Evolutionary conservation across 139 green algal genomes (phyloP).

Genomic region (Haematococcus sp.): DNA sequence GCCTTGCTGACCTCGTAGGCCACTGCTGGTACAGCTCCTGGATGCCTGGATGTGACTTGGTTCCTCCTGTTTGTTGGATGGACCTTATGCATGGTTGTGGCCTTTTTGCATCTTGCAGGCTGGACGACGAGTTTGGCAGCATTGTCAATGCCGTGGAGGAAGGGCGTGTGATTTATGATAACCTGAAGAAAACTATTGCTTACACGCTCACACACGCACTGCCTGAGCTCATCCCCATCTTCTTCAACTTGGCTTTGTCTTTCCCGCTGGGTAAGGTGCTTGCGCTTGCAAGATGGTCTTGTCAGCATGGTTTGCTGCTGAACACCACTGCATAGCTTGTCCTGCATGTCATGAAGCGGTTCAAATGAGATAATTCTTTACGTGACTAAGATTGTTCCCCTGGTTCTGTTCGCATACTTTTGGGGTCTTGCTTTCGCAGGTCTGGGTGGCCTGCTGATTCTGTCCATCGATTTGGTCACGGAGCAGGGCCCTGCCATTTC

Average conservation of each 20-base stretch:
- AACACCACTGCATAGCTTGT: too few species aligned
- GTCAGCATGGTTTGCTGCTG: too few species aligned
- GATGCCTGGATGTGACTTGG: too few species aligned
- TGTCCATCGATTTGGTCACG: slow-evolving; percentile 50
- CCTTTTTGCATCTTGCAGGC: too few species aligned
- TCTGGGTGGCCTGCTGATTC: slow-evolving; percentile 42
- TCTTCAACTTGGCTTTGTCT: slow-evolving; percentile 36
- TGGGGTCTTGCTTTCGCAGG: slow-evolving; percentile 18
- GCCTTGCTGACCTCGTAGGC: too few species aligned
- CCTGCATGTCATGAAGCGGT: too few species aligned
- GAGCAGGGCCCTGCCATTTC: slow-evolving; percentile 52
- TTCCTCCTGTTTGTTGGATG: too few species aligned
- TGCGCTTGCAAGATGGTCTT: too few species aligned
- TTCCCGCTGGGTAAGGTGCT: slow-evolving; percentile 34
- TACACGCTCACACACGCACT: slow-evolving; percentile 47
- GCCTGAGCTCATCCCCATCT: slow-evolving; percentile 41
- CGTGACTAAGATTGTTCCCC: too few species aligned
- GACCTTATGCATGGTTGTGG: too few species aligned
- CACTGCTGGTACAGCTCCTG: too few species aligned
- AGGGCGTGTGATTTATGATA: slow-evolving; percentile 32
- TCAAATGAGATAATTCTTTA: too few species aligned
- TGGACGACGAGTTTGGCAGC: slow-evolving; percentile 79
- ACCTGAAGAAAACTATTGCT: slow-evolving; percentile 48
- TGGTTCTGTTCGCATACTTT: not conserved
- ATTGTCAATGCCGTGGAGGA: slow-evolving; percentile 71